Evolutionary conservation across 2,329 filamentous ascomycete genomes (phyloP), one percentile per base, ranked within the genome.

Genomic region (Dactylellina drechsleri): DNA sequence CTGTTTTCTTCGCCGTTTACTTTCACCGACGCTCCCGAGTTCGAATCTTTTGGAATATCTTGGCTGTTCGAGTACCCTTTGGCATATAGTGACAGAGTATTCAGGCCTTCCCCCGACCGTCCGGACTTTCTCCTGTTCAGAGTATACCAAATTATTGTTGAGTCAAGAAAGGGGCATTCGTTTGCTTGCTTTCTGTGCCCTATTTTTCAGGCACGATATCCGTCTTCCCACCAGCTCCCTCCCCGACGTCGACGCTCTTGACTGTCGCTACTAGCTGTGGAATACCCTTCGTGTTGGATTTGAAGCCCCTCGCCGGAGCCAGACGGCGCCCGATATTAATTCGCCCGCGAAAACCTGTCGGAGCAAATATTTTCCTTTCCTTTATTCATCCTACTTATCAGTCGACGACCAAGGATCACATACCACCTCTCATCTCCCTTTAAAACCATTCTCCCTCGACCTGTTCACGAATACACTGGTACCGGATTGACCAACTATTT

Each of bases 131-230:
- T 36, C 31, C 31, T 36, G 1, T 36, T 10, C 31, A 36, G 10
- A 36, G 31, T 36, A 36, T 36, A 36, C 31, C 5, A 10, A 36
- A 4, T 36, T 36, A 36, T 36, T 36, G 31, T 41, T 71, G 52
- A 43, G 66, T 58, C 16, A 64, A 64, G 66, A 71, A 71, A 71
- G 66, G 66, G 66, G 66, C 53, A 58, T 59, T 59, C 40, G 41
- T n/a, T 64, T 64, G 58, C 58, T 28, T 58, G 31, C 58, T 23
- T 70, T 45, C 50, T 53, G 50, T 53, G 31, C 31, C 31, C 31
- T 5, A 10, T 36, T 36, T 36, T 36, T 36, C 31, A 36, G 31
- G 31, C 31, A 36, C 5, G 5, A 18, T 15, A 13, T 10, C 13
- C 36, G 18, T 49, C 43, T 16, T 23, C n/a, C 7, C 16, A 18